Conservation (phyloP, 305 asterid genomes). For the Rubia balearica region DNA sequence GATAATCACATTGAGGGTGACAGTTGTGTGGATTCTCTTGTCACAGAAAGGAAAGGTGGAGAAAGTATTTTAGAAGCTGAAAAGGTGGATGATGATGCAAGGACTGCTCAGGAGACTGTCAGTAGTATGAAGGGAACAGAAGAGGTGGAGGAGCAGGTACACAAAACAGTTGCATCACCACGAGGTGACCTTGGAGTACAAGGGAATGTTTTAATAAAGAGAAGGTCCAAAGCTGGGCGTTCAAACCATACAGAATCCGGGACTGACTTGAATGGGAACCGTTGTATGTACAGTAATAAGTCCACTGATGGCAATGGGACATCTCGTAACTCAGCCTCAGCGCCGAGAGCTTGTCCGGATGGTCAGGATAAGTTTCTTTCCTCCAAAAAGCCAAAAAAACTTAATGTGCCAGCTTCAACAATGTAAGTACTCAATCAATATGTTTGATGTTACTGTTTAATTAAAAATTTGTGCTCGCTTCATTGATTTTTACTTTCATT, state of each 20-base stretch:
- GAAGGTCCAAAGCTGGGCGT: neutral
- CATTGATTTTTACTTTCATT: neutral
- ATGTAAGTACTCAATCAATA: constrained; percentile 30
- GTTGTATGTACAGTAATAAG: neutral
- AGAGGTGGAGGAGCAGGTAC: constrained; percentile 21
- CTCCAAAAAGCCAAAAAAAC: constrained; percentile 22
- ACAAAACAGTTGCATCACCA: constrained; percentile 26
- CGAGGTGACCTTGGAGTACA: constrained; percentile 17
- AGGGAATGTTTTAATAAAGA: neutral
- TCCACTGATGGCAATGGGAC: constrained; percentile 23
- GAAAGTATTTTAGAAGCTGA: constrained; percentile 12
- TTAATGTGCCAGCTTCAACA: constrained; percentile 17
- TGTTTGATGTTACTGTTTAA: neutral
- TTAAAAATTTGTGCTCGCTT: neutral
- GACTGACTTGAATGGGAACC: neutral
- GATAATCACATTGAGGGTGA: constrained; percentile 15
- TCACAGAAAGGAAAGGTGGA: constrained; percentile 1
- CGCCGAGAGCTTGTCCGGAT: constrained; percentile 15
- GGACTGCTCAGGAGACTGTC: constrained; percentile 12
- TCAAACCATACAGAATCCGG: neutral
- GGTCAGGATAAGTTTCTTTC: constrained; percentile 18
- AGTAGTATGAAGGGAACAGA: constrained; percentile 24
- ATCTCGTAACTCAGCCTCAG: constrained; percentile 27
- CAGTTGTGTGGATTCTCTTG: constrained; percentile 5
- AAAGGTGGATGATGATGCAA: constrained; percentile 4